Evolutionary conservation across 352 stramenopile genomes (phyloP), one percentile per base, ranked within the genome.

Genomic region (Phytophthora cryptogea): DNA sequence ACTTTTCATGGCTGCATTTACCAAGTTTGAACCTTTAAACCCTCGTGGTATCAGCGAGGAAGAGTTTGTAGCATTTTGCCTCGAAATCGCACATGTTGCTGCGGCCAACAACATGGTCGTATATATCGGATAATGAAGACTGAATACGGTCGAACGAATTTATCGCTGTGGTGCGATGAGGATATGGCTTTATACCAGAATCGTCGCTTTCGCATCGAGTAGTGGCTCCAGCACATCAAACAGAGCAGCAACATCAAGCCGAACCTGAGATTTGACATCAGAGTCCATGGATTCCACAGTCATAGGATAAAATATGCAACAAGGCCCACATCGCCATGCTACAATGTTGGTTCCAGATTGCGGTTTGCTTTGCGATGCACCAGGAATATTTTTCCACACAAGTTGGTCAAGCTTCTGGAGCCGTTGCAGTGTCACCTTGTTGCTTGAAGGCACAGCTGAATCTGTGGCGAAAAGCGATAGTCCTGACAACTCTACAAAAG

Each of bases 61-160:
- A 39, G 83, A 92, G 16, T 92, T 92, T 63, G 76, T 92, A 10
- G 68, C 66, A 27, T 90, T 92, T 28, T 92, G 83, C 40, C 64
- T 89, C 2, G 83, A 92, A 49, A 86, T 83, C 23, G 83, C 80
- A 2, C 54, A 69, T 5, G 58, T 75, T 23, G 63, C 67, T 32
- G 63, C 63, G 16, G 49, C 41, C 23, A 75, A 75, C 39, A 63
- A 67, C 39, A 60, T 75, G 58, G 44, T 53, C 6, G 10, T 0
- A 39, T 51, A 2, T 10, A 44, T 49, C 26, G 39, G 20, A 36
- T 67, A 59, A 20, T 8, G 26, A 16, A 26, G 20, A 23, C 20
- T 23, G 20, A 23, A 23, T 23, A 23, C 20, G 20, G 20, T 23
- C 20, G 20, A 23, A 2, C 2, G 20, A 23, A 2, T 2, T 23